phyloP scores from a whole-genome alignment of 1,139 yeast species.

The Eremothecium gossypii region DNA sequence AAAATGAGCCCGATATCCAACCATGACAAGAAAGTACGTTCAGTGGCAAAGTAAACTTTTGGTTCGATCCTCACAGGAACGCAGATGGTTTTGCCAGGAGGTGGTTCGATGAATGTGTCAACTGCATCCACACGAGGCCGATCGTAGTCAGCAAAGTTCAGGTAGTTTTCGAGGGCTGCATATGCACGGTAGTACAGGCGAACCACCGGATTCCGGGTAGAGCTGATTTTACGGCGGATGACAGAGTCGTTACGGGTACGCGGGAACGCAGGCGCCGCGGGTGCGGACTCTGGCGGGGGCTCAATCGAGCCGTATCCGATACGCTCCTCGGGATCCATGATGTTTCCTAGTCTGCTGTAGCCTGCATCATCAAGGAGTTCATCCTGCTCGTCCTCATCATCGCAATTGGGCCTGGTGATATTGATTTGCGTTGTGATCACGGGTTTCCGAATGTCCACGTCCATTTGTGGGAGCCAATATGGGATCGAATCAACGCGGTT shows the following conservation, averaged over 20 bases:
- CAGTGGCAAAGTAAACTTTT: slow-evolving; percentile 77
- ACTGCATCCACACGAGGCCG: slow-evolving; percentile 78
- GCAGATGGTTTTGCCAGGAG: slow-evolving; percentile 67
- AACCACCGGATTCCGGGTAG: slow-evolving; percentile 18
- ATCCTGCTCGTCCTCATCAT: slow-evolving; percentile 31
- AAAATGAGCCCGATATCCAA: slow-evolving; percentile 62
- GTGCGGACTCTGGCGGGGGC: background rate
- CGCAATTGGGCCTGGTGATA: slow-evolving; percentile 27
- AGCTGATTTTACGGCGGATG: slow-evolving; percentile 16
- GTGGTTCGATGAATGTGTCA: slow-evolving; percentile 53
- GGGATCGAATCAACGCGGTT: slow-evolving; percentile 79
- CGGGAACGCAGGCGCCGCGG: no score
- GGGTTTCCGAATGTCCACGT: slow-evolving; percentile 87
- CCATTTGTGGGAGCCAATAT: slow-evolving; percentile 99
- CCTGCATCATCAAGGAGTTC: slow-evolving; percentile 35
- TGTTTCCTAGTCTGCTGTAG: slow-evolving; percentile 29
- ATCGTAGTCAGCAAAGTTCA: slow-evolving; percentile 59
- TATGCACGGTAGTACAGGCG: slow-evolving; percentile 15
- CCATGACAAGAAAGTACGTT: slow-evolving; percentile 74
- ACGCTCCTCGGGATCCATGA: slow-evolving; percentile 42
- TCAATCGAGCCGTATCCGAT: slow-evolving; percentile 37
- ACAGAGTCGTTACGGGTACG: background rate
- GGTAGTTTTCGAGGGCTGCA: slow-evolving; percentile 34
- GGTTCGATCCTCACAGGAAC: slow-evolving; percentile 80
- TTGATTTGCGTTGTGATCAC: slow-evolving; percentile 42